A percentile compares a stretch with the other conserved stretches of the same genome.
These are phyloP conservation scores for Penicillium sp. DNA, from an alignment of 2,329 filamentous ascomycete species.

Conservation along the genomic window DNA sequence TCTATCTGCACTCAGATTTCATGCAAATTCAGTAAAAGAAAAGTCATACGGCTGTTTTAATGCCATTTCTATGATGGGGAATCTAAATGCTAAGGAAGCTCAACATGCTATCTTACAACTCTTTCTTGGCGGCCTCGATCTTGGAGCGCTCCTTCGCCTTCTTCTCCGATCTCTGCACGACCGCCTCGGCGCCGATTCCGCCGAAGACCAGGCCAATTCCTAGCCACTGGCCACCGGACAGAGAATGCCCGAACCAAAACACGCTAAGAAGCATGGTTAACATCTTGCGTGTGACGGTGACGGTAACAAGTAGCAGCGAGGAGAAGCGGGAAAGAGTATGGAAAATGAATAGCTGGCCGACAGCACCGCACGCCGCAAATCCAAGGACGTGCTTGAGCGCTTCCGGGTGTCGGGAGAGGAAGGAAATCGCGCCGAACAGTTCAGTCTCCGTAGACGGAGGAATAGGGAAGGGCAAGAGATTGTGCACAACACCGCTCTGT, in stretches of 20 bases:
- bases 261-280: constrained; percentile 98
- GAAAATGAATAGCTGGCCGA: constrained; percentile 97
- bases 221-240: constrained; percentile 88
- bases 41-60: not conserved
- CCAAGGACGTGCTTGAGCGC: constrained; percentile 87
- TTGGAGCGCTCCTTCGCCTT: constrained; percentile 72
- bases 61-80: not conserved
- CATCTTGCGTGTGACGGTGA: constrained; percentile 98
- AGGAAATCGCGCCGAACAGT: constrained; percentile 74
- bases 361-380: constrained; percentile 85
- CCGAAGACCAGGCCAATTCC: constrained; percentile 93
- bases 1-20: not conserved
- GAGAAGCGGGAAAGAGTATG: constrained; percentile 93
- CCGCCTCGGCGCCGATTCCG: constrained; percentile 87
- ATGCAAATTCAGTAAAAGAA: constrained; percentile 3
- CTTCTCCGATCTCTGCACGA: constrained; percentile 81
- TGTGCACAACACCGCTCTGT: constrained; percentile 63
- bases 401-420: constrained; percentile 75
- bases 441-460: constrained; percentile 67
- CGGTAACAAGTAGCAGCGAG: constrained; percentile 87
- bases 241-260: constrained; percentile 85
- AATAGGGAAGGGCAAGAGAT: constrained; percentile 66
- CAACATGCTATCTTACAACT: constrained; percentile 19
- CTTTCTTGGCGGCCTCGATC: constrained; percentile 38
- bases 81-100: constrained; percentile 1